Conservation (phyloP, 495 filamentous ascomycete genomes). For the Tuber indicum region DNA sequence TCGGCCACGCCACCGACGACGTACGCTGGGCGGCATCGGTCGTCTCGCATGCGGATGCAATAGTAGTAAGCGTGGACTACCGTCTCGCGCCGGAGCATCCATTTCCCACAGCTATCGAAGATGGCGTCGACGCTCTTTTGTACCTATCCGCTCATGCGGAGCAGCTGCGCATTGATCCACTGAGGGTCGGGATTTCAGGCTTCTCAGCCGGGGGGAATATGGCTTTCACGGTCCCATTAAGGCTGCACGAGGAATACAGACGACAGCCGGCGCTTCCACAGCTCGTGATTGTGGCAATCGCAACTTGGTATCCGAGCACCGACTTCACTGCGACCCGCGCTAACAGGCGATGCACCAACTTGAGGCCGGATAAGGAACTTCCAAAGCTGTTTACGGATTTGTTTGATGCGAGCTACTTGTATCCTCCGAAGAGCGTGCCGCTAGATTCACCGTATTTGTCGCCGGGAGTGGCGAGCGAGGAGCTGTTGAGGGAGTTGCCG, state of each 20-base stretch:
- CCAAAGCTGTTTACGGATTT: conserved; percentile 68
- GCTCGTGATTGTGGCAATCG: conserved; percentile 48
- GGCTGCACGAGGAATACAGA: conserved; percentile 50
- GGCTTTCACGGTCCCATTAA: conserved; percentile 69
- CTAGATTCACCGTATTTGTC: conserved; percentile 56
- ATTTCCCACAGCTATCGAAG: conserved; percentile 70
- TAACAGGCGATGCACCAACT: conserved; percentile 60
- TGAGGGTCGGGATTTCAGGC: conserved; percentile 65
- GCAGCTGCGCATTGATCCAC: conserved; percentile 53
- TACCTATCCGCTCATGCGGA: conserved; percentile 57
- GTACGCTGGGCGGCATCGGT: conserved; percentile 58
- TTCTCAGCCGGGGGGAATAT: conserved; percentile 89
- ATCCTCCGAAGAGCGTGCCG: conserved; percentile 51
- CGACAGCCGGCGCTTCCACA: conserved; percentile 3
- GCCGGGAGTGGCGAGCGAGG: conserved; percentile 56
- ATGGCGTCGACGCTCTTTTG: conserved; percentile 63
- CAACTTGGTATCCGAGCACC: conserved; percentile 76
- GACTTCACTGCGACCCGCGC: conserved; percentile 74
- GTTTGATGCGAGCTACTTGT: conserved; percentile 80
- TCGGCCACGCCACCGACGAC: conserved; percentile 66
- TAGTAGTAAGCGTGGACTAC: conserved; percentile 67
- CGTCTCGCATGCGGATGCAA: conserved; percentile 51
- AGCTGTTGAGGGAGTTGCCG: conserved; percentile 52
- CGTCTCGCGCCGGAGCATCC: conserved; percentile 70
- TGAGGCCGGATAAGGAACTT: conserved; percentile 62